Conservation (phyloP, 768 basidiomycete genomes). For the Tephrocybe sp. region DNA sequence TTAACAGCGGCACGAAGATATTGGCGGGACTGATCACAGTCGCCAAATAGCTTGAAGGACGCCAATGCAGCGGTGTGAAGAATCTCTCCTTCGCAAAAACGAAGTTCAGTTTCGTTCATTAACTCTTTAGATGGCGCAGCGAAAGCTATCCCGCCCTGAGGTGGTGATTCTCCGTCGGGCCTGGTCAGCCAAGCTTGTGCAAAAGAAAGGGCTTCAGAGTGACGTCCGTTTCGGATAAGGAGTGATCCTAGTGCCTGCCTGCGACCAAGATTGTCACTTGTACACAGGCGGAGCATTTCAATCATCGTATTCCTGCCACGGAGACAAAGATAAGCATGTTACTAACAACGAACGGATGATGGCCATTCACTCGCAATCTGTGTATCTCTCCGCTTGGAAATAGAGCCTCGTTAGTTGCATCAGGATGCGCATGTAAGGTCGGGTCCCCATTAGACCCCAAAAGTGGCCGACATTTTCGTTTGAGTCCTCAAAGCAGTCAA, state of each 20-base stretch:
- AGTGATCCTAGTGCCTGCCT: constrained; percentile 37
- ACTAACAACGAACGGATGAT: background rate
- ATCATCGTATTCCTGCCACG: too few relatives aligned
- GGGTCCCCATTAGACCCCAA: constrained; percentile 36
- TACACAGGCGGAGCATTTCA: constrained; percentile 44
- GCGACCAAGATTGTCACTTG: constrained; percentile 39
- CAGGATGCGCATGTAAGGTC: constrained; percentile 47
- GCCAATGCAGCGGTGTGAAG: constrained; percentile 43
- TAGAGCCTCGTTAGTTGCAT: constrained; percentile 35
- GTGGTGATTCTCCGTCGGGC: constrained; percentile 13
- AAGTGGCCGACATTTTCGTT: constrained; percentile 34
- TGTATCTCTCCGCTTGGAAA: constrained; percentile 30
- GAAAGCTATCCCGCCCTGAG: constrained; percentile 28
- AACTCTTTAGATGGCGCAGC: constrained; percentile 22
- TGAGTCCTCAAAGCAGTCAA: constrained; percentile 38
- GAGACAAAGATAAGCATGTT: background rate
- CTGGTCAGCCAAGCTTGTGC: constrained; percentile 34
- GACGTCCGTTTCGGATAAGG: constrained; percentile 32
- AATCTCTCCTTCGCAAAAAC: constrained; percentile 17
- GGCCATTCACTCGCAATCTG: background rate
- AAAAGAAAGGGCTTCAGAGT: constrained; percentile 40
- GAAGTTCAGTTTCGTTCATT: too few relatives aligned
- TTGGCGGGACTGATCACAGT: constrained; percentile 36
- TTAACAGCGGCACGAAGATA: constrained; percentile 37
- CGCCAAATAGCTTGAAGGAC: constrained; percentile 39